Evolutionary conservation across 441 rosid genomes (phyloP).

Genomic region (Cnidoscolus chayamansa): DNA sequence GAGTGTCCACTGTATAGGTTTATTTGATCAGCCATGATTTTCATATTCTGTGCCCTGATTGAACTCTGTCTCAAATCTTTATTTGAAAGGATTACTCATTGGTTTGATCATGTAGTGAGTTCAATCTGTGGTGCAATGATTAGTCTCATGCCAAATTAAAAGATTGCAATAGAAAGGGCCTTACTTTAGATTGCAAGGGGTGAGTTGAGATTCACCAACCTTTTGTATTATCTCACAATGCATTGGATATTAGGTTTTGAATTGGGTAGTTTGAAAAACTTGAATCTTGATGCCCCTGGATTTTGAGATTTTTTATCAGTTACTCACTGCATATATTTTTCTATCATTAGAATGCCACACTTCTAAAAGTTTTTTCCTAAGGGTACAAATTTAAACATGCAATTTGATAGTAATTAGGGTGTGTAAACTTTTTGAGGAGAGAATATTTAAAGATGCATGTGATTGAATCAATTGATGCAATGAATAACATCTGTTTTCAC

Average conservation of each 20-base stretch:
- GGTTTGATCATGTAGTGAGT: background rate
- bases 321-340: background rate
- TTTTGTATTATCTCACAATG: background rate
- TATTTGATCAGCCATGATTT: background rate
- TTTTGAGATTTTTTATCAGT: background rate
- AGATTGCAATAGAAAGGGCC: background rate
- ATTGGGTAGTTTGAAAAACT: background rate
- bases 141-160: background rate
- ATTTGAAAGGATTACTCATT: background rate
- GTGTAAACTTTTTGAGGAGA: background rate
- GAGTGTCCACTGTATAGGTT: background rate
- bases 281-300: background rate
- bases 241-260: background rate
- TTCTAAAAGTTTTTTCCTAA: background rate
- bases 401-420: background rate
- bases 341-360: background rate
- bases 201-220: background rate
- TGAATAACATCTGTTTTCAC: background rate
- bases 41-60: background rate
- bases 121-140: background rate
- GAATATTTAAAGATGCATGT: background rate
- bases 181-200: background rate
- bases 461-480: background rate
- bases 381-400: too few relatives aligned
- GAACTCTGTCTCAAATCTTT: background rate